phyloP scores from a whole-genome alignment of 495 filamentous ascomycete species.

The Viridothelium virens region DNA sequence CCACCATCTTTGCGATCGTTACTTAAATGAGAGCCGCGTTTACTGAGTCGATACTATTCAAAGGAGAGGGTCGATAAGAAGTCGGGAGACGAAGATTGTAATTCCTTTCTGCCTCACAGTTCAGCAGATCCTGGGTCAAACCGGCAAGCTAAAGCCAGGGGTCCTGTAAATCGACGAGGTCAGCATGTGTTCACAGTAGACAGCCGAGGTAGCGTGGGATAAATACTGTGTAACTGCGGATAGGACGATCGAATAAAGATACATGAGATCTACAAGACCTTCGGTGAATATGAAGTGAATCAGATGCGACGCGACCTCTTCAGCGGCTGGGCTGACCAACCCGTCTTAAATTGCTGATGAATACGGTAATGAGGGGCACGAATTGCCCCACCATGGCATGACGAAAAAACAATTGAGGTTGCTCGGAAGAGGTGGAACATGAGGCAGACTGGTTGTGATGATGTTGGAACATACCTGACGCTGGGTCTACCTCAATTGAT shows the following conservation, averaged over 20 bases:
- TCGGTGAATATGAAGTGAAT: neutral
- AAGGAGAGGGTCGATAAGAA: neutral
- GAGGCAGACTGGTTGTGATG: neutral
- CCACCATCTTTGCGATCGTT: conserved; percentile 56
- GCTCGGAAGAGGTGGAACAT: neutral
- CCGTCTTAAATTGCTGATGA: neutral
- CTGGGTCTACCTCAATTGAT: neutral
- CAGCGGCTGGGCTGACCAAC: neutral
- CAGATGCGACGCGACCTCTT: neutral
- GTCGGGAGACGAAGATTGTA: neutral
- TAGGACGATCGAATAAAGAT: neutral
- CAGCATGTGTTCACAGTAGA: neutral
- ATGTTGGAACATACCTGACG: neutral
- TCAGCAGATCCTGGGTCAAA: neutral
- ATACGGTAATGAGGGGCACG: conserved; percentile 1
- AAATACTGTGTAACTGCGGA: neutral
- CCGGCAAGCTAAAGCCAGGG: neutral
- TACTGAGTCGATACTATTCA: neutral
- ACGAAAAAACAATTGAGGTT: neutral
- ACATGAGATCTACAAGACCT: neutral
- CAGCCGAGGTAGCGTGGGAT: neutral
- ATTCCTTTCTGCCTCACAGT: neutral
- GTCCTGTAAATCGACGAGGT: neutral
- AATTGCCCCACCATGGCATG: conserved; percentile 1
- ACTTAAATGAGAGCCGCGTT: neutral